phyloP scores from a whole-genome alignment of 768 basidiomycete species.

The Tephrocybe sp. region DNA sequence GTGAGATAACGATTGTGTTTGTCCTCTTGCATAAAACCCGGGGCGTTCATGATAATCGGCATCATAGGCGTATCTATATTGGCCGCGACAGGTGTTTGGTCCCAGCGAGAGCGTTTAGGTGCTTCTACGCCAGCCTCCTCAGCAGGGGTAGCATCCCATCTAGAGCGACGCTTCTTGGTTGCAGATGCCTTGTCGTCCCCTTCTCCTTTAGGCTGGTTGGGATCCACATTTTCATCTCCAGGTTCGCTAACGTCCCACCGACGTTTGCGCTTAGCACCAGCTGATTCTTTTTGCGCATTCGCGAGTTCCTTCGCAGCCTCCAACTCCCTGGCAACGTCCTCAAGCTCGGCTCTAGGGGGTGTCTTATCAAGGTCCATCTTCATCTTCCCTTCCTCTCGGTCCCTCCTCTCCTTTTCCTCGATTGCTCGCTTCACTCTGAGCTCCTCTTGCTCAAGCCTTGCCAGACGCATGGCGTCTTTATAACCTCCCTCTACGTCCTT shows the following conservation, averaged over 20 bases:
- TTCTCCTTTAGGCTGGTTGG: conserved; percentile 58
- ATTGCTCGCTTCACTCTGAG: conserved; percentile 76
- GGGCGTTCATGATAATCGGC: conserved; percentile 86
- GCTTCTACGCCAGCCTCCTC: conserved; percentile 65
- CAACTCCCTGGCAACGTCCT: conserved; percentile 69
- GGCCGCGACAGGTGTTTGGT: conserved; percentile 80
- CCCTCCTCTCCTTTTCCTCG: conserved; percentile 83
- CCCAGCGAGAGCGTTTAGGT: conserved; percentile 94
- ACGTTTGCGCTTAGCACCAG: conserved; percentile 68
- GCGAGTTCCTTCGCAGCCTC: conserved; percentile 50
- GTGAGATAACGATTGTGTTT: conserved; percentile 95
- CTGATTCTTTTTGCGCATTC: conserved; percentile 28
- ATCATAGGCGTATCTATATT: conserved; percentile 61
- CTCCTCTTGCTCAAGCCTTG: conserved; percentile 93
- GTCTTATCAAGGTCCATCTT: conserved; percentile 93
- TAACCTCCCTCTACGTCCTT: conserved; percentile 82
- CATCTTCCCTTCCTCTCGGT: conserved; percentile 66
- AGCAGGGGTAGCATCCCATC: conserved; percentile 93
- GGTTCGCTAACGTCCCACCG: conserved; percentile 75
- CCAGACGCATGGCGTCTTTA: conserved; percentile 92
- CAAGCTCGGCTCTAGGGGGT: conserved; percentile 77
- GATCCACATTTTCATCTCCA: conserved; percentile 63
- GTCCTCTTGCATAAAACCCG: conserved; percentile 86
- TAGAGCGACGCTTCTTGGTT: conserved; percentile 88
- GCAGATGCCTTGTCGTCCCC: conserved; percentile 78